Conservation (phyloP, 2,329 filamentous ascomycete genomes). For the Thielaviopsis euricoi region DNA sequence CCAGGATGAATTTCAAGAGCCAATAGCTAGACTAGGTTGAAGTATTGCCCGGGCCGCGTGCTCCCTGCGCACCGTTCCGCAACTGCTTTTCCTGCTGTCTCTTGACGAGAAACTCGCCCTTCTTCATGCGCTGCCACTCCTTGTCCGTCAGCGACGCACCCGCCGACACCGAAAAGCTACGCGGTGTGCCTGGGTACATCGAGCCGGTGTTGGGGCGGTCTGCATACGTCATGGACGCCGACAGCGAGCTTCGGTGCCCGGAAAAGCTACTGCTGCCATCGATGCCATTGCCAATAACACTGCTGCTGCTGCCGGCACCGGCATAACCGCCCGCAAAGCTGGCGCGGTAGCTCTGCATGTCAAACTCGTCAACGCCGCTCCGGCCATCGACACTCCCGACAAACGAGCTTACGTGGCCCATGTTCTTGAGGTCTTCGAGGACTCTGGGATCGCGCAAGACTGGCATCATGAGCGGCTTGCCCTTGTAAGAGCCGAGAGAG, state of each 20-base stretch:
- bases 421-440: constrained; percentile 28
- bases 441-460: constrained; percentile 33
- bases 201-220: neutral
- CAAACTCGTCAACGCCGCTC: constrained; percentile 30
- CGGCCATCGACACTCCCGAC: constrained; percentile 37
- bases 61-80: neutral
- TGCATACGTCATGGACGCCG: neutral
- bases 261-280: neutral
- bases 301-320: neutral
- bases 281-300: too few species aligned
- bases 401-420: constrained; percentile 33
- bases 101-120: constrained; percentile 7
- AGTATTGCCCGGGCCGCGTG: neutral
- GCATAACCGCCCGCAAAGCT: constrained; percentile 19
- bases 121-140: constrained; percentile 23
- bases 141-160: constrained; percentile 12
- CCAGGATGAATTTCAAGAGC: neutral
- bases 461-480: constrained; percentile 34
- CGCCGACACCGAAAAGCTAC: constrained; percentile 3
- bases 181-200: constrained; percentile 1
- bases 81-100: constrained; percentile 7
- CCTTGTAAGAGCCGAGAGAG: constrained; percentile 37
- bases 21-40: neutral
- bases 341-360: constrained; percentile 27
- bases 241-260: neutral